These are phyloP conservation scores for Coniferiporia sulphurascens DNA, from an alignment of 1,284 basidiomycete species.

Conservation along the genomic window DNA sequence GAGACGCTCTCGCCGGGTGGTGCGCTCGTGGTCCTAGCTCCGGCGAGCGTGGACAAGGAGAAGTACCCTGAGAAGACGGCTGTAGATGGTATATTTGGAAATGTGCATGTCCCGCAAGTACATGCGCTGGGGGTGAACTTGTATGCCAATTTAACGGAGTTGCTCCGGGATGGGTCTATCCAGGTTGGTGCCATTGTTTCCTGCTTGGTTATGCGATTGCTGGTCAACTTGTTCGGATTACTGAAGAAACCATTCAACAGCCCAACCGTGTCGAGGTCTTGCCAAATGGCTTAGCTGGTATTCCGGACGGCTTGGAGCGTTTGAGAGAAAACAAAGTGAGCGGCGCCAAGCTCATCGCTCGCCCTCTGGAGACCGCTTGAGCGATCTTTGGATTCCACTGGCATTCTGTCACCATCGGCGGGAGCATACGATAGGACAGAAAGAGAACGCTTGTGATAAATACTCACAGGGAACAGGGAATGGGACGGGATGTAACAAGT, in stretches of 20 bases:
- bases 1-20: slow-evolving; percentile 21
- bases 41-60: background rate
- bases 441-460: too few species aligned
- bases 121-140: slow-evolving; percentile 11
- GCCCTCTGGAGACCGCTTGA: slow-evolving; percentile 40
- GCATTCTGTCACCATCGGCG: too few species aligned
- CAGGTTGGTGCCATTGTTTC: slow-evolving; percentile 2
- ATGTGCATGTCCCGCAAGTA: too few species aligned
- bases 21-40: slow-evolving; percentile 12
- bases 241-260: slow-evolving; percentile 23
- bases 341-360: slow-evolving; percentile 45
- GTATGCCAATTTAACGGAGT: slow-evolving; percentile 5
- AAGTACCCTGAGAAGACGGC: slow-evolving; percentile 7
- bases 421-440: too few species aligned
- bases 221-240: slow-evolving; percentile 3
- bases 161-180: slow-evolving; percentile 6
- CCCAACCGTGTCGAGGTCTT: slow-evolving; percentile 40
- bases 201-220: background rate
- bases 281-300: slow-evolving; percentile 40
- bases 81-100: slow-evolving; percentile 3
- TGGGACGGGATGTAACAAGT: too few species aligned
- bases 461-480: too few species aligned
- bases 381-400: too few species aligned
- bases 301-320: slow-evolving; percentile 38
- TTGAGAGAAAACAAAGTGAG: slow-evolving; percentile 39